Evolutionary conservation across 169 alveolate species (phyloP).

Genomic region (Plasmodium cynomolgi): DNA sequence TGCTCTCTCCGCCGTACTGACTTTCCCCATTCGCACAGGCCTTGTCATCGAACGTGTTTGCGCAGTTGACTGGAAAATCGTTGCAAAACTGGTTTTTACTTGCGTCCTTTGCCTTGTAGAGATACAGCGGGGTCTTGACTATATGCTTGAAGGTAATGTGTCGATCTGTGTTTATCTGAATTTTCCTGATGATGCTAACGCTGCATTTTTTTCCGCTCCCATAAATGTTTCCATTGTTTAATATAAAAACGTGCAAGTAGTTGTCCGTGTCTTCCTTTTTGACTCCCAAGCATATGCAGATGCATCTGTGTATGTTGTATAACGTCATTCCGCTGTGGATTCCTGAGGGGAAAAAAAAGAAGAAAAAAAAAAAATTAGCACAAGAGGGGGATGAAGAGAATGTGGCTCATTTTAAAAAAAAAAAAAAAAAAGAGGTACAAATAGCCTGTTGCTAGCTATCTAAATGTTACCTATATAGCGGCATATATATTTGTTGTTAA

Average conservation of each 20-base stretch:
- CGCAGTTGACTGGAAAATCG: neutral
- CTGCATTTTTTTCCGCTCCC: conserved; percentile 74
- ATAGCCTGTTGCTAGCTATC: neutral
- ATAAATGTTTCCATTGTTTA: conserved; percentile 69
- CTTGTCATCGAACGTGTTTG: neutral
- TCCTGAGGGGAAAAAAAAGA: neutral
- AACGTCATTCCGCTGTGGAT: conserved; percentile 75
- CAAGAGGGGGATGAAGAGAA: neutral
- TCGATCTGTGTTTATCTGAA: conserved; percentile 67
- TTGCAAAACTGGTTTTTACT: conserved; percentile 9
- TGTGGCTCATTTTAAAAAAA: neutral
- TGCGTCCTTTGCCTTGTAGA: conserved; percentile 53
- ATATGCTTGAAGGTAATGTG: conserved; percentile 69
- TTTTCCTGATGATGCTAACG: conserved; percentile 73
- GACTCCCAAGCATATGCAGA: conserved; percentile 68
- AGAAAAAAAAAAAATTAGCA: neutral
- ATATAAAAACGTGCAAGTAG: conserved; percentile 57
- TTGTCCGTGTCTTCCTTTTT: conserved; percentile 71
- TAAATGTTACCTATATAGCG: conserved; percentile 60
- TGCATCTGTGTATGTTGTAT: conserved; percentile 60
- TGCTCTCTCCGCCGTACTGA: neutral
- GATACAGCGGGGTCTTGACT: conserved; percentile 58
- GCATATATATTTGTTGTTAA: conserved; percentile 66
- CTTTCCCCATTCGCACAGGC: neutral
- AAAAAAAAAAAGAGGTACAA: neutral